These are phyloP conservation scores for Juglanconis sp. DNA, from an alignment of 2,329 filamentous ascomycete genomes.

Conservation along the genomic window DNA sequence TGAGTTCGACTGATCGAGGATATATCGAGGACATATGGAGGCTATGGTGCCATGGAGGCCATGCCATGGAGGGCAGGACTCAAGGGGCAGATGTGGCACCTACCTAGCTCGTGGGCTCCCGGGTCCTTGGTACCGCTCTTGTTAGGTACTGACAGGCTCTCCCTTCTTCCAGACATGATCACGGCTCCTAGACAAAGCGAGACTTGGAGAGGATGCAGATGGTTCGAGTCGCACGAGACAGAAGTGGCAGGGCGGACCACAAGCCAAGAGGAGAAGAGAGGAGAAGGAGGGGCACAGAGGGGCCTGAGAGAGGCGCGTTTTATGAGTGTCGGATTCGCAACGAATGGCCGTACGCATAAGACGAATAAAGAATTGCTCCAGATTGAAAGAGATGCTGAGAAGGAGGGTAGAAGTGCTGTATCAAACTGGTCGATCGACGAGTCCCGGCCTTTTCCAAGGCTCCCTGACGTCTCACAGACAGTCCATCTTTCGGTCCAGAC, in stretches of 20 bases:
- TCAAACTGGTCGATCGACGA: conserved; percentile 14
- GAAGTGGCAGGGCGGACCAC: not conserved
- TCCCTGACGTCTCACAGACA: conserved; percentile 17
- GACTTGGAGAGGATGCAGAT: not conserved
- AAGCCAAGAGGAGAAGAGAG: not conserved
- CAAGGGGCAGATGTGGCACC: conserved; percentile 14
- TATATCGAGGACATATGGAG: too few relatives aligned
- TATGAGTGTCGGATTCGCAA: not conserved
- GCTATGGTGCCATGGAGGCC: too few relatives aligned
- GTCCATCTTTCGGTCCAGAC: conserved; percentile 6
- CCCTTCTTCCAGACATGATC: conserved; percentile 31
- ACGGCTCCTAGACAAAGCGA: not conserved
- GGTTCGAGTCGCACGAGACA: not conserved
- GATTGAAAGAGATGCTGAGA: conserved; percentile 3
- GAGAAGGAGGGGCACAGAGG: not conserved
- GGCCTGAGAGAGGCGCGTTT: too few relatives aligned
- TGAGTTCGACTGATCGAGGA: too few relatives aligned
- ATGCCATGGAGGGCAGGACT: not conserved
- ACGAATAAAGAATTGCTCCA: not conserved
- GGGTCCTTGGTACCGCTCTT: conserved; percentile 47
- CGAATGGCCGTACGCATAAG: not conserved
- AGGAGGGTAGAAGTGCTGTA: conserved; percentile 3
- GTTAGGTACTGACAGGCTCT: conserved; percentile 38
- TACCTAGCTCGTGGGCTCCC: conserved; percentile 60
- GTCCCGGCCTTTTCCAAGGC: conserved; percentile 11